These are phyloP conservation scores for Pythium volutum DNA, from an alignment of 352 stramenopile species.

Conservation along the genomic window DNA sequence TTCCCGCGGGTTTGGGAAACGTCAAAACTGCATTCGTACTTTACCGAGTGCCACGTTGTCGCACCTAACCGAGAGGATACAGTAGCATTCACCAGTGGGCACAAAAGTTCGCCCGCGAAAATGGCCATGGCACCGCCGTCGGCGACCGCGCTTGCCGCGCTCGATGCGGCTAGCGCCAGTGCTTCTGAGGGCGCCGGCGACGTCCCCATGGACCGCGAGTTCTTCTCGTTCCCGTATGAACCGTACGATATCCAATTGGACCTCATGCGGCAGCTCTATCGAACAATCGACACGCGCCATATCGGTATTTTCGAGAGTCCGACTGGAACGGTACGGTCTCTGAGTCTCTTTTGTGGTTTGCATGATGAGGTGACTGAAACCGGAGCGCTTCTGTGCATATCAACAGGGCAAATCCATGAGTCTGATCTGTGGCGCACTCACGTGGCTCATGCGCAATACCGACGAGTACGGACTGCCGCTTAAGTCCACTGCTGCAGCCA, in stretches of 20 bases:
- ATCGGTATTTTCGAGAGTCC: constrained; percentile 92
- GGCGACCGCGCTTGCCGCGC: background rate
- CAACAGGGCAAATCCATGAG: constrained; percentile 89
- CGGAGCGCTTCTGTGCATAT: background rate
- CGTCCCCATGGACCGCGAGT: constrained; percentile 31
- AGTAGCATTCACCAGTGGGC: background rate
- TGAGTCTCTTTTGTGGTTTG: background rate
- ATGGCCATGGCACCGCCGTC: background rate
- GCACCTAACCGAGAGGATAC: constrained; percentile 15
- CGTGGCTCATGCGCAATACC: constrained; percentile 78
- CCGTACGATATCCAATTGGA: constrained; percentile 89
- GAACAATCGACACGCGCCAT: constrained; percentile 74
- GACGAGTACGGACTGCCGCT: constrained; percentile 66
- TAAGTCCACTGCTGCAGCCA: constrained; percentile 4
- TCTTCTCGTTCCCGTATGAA: constrained; percentile 89
- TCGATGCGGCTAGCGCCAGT: background rate
- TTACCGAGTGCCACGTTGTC: background rate
- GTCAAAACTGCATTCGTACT: constrained; percentile 13
- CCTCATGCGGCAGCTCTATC: constrained; percentile 86
- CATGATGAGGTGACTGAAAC: no score
- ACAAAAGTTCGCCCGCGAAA: background rate
- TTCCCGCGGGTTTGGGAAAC: background rate
- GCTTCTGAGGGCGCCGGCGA: background rate
- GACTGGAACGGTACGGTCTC: constrained; percentile 69
- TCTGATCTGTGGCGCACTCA: constrained; percentile 86